Base-by-base conservation (phyloP, 2,329 filamentous ascomycete genomes). In the Colletotrichum viniferum region DNA sequence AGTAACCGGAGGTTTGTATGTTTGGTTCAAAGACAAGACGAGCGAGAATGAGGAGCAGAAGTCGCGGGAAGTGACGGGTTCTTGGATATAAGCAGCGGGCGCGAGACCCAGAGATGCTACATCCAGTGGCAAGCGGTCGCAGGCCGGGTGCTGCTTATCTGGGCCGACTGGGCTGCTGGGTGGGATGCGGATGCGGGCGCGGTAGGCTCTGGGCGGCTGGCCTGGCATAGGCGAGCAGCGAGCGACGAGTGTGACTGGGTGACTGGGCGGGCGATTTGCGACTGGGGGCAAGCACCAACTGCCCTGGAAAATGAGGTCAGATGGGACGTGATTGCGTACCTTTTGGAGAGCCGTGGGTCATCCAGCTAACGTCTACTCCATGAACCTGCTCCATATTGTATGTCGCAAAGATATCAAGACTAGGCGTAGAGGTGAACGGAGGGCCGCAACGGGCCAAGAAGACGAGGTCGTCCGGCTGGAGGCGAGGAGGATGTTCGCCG, bases 331-430 rank as follows among this genome's bases (percentile, higher is more conserved):
- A 63, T 62, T 73, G 85, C 90, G 85, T 89, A 95, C 95, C 95
- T 93, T 94, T 96, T 78, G 93, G 92, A 79, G 93, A 92, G 82
- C 94, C 94, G 85, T 97, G 94, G 79, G 90, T 90, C 88, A 97
- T 94, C 95, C 95, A 98, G 85, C 94, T 96, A 82, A 97, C 95
- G 85, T 98, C 95, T 81, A 97, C 91, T 79, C 93, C 93, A 83
- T 95, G 92, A 78, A 95, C 91, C 80, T 94, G 93, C 85, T 96
- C 95, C 95, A 96, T 96, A 77, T 79, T 87, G 82, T 79, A 79
- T 79, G 79, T 70, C 82, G 73, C 69, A 68, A 48, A 58, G 48
- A 63, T 63, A 28, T 32, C 38, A 36, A 56, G 28, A 61, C 24
- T n/a, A 38, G 36, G 34, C 30, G 34, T 55, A 32, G 63, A 55